Evolutionary conservation across 176 grass and related monocot species (phyloP).

Genomic region (Panicum miliaceum): DNA sequence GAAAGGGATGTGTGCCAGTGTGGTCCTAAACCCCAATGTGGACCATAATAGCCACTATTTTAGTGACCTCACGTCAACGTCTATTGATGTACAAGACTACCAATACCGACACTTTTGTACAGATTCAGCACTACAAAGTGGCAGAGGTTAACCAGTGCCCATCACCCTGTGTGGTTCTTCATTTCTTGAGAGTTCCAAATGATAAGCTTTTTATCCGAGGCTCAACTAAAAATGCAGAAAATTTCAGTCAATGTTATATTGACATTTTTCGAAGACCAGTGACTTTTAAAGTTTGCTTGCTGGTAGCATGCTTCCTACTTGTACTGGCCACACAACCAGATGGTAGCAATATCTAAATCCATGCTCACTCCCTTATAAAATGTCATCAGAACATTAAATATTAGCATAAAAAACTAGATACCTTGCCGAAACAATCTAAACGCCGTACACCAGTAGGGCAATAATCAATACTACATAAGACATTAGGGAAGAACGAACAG

Average conservation of each 20-base stretch:
- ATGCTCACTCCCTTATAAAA: constrained; percentile 1
- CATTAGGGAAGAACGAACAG: not conserved
- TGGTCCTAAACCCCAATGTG: constrained; percentile 14
- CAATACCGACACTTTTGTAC: constrained; percentile 32
- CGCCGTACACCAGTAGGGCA: not conserved
- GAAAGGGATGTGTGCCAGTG: constrained; percentile 36
- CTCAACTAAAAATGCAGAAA: not conserved
- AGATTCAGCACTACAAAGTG: constrained; percentile 37
- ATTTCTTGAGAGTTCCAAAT: constrained; percentile 12
- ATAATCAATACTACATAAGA: not conserved
- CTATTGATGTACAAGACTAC: constrained; percentile 17
- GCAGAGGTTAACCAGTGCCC: constrained; percentile 42
- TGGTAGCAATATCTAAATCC: not conserved
- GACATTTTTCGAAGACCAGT: not conserved
- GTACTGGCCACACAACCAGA: not conserved
- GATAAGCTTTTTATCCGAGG: constrained; percentile 13
- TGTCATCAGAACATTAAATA: not conserved
- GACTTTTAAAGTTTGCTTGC: not conserved
- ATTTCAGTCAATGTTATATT: not conserved
- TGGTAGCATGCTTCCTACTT: not conserved
- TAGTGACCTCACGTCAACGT: constrained; percentile 34
- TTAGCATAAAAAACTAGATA: not conserved
- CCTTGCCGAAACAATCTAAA: not conserved
- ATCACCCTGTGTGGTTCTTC: constrained; percentile 30
- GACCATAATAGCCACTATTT: constrained; percentile 19